These are phyloP conservation scores for Diphasiastrum complanatum DNA, from an alignment of 83 land plant genomes.

Conservation along the genomic window DNA sequence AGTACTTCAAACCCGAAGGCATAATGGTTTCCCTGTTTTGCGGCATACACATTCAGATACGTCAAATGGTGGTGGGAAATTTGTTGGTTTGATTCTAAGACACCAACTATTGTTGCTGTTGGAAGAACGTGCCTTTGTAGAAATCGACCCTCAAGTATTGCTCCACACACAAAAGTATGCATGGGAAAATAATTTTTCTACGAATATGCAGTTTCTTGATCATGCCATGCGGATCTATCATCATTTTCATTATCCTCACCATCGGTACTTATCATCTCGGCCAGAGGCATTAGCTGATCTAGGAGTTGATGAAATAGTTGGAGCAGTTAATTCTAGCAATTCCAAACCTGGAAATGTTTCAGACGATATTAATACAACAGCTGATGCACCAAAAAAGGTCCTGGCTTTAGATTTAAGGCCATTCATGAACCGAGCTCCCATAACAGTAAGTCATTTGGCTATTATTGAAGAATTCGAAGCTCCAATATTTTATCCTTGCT, in stretches of 20 bases:
- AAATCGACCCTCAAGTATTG: conserved; percentile 18
- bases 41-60: conserved; percentile 20
- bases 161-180: too few species aligned
- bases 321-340: not conserved
- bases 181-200: conserved; percentile 2
- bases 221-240: conserved; percentile 13
- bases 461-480: too few species aligned
- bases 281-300: not conserved
- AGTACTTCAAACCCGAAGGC: conserved; percentile 30
- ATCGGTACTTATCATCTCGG: conserved; percentile 3
- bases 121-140: conserved; percentile 32
- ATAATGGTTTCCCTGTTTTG: conserved; percentile 45
- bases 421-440: conserved; percentile 13
- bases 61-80: conserved; percentile 20
- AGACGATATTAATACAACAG: too few species aligned
- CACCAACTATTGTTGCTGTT: conserved; percentile 37
- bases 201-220: not conserved
- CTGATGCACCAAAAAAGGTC: not conserved
- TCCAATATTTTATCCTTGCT: too few species aligned
- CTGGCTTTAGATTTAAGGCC: conserved; percentile 10
- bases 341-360: too few species aligned
- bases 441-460: conserved; percentile 18
- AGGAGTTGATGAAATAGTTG: not conserved
- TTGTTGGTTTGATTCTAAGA: conserved; percentile 36
- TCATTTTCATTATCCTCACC: conserved; percentile 14